Conservation (phyloP, 2,329 filamentous ascomycete genomes). For the Claviceps sorghi region DNA sequence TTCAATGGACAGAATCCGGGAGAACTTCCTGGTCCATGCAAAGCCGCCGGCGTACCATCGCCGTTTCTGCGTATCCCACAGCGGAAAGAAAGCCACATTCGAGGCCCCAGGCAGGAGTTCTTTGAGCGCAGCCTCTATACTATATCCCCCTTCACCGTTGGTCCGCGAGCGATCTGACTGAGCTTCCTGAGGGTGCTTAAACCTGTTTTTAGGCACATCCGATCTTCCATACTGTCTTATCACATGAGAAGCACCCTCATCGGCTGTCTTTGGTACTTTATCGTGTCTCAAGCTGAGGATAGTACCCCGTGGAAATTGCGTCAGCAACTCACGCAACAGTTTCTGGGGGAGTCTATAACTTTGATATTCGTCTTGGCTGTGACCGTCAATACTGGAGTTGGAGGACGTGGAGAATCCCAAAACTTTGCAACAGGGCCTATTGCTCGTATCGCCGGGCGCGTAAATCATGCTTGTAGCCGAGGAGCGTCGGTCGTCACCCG, state of each 20-base stretch:
- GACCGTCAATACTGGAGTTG: slow-evolving; percentile 20
- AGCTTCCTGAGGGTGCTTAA: neutral
- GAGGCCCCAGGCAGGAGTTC: slow-evolving; percentile 27
- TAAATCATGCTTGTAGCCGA: slow-evolving; percentile 3
- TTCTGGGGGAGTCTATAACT: slow-evolving; percentile 2
- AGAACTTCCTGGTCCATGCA: slow-evolving; percentile 29
- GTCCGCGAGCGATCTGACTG: neutral
- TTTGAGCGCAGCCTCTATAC: slow-evolving; percentile 13
- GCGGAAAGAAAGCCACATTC: slow-evolving; percentile 31
- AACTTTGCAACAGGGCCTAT: slow-evolving; percentile 14
- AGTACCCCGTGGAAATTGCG: slow-evolving; percentile 1
- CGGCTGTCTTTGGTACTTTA: neutral
- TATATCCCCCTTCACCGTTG: neutral
- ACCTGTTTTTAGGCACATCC: neutral
- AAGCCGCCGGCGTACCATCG: slow-evolving; percentile 36
- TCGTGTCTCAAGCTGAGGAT: slow-evolving; percentile 1
- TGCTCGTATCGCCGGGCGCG: neutral
- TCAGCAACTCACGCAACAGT: slow-evolving; percentile 1
- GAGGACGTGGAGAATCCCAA: slow-evolving; percentile 25
- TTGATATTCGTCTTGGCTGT: slow-evolving; percentile 8
- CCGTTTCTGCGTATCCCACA: slow-evolving; percentile 31
- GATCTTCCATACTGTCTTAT: neutral
- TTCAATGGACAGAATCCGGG: slow-evolving; percentile 28
- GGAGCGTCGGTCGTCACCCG: neutral
- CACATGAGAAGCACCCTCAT: neutral